Conservation (phyloP, 345 rosid genomes). For the Lumnitzera littorea region DNA sequence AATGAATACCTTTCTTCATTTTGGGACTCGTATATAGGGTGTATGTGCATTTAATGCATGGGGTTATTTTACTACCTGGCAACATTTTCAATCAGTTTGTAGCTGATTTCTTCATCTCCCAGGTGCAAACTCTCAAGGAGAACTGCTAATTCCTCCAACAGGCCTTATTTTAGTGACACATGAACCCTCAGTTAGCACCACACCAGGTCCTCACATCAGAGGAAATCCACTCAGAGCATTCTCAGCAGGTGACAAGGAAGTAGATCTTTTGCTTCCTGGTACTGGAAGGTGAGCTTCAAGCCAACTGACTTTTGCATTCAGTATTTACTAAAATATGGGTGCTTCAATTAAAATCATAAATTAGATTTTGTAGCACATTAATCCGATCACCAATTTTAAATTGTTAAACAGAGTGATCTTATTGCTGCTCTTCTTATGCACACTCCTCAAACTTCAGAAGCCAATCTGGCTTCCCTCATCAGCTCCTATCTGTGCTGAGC, state of each 20-base stretch:
- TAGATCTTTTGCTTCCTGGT: constrained; percentile 81
- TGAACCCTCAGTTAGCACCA: constrained; percentile 63
- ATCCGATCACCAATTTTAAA: no score
- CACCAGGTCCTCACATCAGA: constrained; percentile 84
- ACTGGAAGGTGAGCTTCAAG: constrained; percentile 51
- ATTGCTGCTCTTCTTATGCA: no score
- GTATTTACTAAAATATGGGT: no score
- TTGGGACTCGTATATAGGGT: no score
- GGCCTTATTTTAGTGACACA: constrained; percentile 66
- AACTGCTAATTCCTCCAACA: constrained; percentile 51
- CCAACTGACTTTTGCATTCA: not conserved
- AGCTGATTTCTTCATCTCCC: constrained; percentile 13
- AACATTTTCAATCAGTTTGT: constrained; percentile 3
- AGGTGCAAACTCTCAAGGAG: constrained; percentile 40
- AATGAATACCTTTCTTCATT: no score
- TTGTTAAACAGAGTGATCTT: no score
- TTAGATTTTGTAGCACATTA: no score
- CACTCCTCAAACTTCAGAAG: no score
- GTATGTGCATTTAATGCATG: no score
- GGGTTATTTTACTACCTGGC: not conserved
- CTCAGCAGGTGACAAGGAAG: constrained; percentile 73
- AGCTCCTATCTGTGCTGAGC: no score
- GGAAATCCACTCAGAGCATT: constrained; percentile 66
- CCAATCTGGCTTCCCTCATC: no score
- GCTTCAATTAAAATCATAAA: no score